Conservation (phyloP, 148 eudicot species). For the Chenopodium suecicum region DNA sequence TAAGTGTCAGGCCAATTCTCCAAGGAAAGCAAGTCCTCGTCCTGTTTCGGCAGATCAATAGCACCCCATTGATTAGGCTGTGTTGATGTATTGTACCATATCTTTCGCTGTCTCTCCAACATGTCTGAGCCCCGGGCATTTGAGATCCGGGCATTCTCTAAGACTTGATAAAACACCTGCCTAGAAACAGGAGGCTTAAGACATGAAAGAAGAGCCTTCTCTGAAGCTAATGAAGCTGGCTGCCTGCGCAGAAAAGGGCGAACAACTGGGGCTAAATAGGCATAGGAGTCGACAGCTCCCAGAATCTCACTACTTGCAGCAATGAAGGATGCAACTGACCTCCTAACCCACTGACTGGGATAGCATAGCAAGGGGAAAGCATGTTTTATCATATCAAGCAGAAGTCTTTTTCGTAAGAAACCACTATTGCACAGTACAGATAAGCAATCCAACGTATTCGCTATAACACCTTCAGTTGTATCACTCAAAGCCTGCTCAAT, state of each 20-base stretch:
- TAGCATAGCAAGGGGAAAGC: slow-evolving; percentile 84
- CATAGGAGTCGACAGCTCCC: slow-evolving; percentile 94
- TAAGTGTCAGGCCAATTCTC: slow-evolving; percentile 60
- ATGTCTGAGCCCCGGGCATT: slow-evolving; percentile 86
- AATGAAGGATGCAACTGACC: slow-evolving; percentile 73
- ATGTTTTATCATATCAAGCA: slow-evolving; percentile 87
- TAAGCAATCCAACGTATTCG: slow-evolving; percentile 86
- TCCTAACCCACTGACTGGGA: slow-evolving; percentile 95
- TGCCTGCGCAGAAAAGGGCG: slow-evolving; percentile 84
- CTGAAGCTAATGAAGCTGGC: slow-evolving; percentile 83
- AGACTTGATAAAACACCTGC: slow-evolving; percentile 63
- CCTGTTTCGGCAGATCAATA: slow-evolving; percentile 46
- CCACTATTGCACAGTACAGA: slow-evolving; percentile 70
- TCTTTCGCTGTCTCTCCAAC: slow-evolving; percentile 97
- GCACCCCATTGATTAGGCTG: slow-evolving; percentile 57
- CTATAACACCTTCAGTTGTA: slow-evolving; percentile 82
- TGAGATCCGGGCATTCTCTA: slow-evolving; percentile 53
- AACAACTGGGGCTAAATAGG: slow-evolving; percentile 79
- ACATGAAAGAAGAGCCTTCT: slow-evolving; percentile 73
- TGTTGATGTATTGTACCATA: slow-evolving; percentile 88
- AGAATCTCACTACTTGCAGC: slow-evolving; percentile 86
- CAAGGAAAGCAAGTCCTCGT: slow-evolving; percentile 58
- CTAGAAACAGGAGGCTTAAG: slow-evolving; percentile 85
- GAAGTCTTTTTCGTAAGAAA: slow-evolving; percentile 69
- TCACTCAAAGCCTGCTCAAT: slow-evolving; percentile 92